Percentiles rank a stretch among this genome's conserved stretches.
phyloP scores from a whole-genome alignment of 345 rosid species.

The Eucalyptus albens region DNA sequence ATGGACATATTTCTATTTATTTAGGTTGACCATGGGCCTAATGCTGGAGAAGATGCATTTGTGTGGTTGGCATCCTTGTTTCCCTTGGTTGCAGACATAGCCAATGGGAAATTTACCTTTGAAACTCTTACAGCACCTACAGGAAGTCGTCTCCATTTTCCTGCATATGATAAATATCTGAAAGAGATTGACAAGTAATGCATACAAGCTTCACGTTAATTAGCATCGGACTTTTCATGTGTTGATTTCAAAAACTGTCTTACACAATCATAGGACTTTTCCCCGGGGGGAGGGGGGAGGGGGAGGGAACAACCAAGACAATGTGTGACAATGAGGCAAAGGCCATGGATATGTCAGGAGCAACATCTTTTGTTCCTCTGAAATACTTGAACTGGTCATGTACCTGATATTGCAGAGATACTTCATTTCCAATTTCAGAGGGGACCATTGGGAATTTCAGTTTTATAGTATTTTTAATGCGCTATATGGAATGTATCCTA shows the following conservation, averaged over 20 bases:
- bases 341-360: neutral
- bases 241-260: neutral
- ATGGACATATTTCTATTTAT: neutral
- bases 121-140: slow-evolving; percentile 82
- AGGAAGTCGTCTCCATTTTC: slow-evolving; percentile 54
- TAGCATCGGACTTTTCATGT: neutral
- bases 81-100: slow-evolving; percentile 58
- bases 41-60: slow-evolving; percentile 77
- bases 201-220: neutral
- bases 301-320: neutral
- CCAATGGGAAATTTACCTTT: slow-evolving; percentile 68
- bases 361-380: neutral
- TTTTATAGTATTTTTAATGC: neutral
- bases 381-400: neutral
- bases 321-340: neutral
- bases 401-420: neutral
- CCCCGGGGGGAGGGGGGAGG: too few species aligned
- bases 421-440: neutral
- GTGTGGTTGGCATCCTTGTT: slow-evolving; percentile 61
- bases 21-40: slow-evolving; percentile 66
- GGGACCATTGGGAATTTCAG: neutral
- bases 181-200: slow-evolving; percentile 65
- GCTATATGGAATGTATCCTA: neutral
- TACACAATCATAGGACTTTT: neutral
- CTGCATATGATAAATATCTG: slow-evolving; percentile 69